Conservation (phyloP, 1,139 yeast genomes). For the Nematodospora anomalae region DNA sequence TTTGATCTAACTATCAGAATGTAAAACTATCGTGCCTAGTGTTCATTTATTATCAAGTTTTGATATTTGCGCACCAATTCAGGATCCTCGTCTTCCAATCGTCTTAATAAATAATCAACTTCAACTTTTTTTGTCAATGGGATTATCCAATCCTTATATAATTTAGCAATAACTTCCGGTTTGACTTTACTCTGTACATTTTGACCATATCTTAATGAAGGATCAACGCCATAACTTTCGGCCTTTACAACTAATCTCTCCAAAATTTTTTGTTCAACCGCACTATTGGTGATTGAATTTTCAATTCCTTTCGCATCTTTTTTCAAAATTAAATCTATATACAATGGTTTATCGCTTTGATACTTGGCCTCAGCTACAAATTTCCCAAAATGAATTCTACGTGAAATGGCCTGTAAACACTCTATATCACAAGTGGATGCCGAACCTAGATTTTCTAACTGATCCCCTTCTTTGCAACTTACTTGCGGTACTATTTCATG, state of each 20-base stretch:
- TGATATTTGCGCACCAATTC: constrained; percentile 14
- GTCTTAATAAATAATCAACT: constrained; percentile 80
- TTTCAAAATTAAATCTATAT: constrained; percentile 61
- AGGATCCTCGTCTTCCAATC: constrained; percentile 62
- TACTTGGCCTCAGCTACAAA: constrained; percentile 97
- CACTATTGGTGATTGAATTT: constrained; percentile 77
- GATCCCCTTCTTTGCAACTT: constrained; percentile 70
- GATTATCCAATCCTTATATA: constrained; percentile 85
- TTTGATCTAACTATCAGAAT: too few relatives aligned
- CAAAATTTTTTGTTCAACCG: constrained; percentile 82
- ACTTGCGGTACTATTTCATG: constrained; percentile 71
- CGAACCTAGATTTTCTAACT: constrained; percentile 83
- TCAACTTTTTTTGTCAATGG: constrained; percentile 95
- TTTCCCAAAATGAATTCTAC: constrained; percentile 94
- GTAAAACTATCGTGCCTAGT: too few relatives aligned
- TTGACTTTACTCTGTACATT: constrained; percentile 74
- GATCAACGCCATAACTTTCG: constrained; percentile 84
- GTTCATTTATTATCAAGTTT: too few relatives aligned
- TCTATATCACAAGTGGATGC: constrained; percentile 85
- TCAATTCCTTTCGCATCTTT: constrained; percentile 74
- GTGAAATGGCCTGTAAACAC: constrained; percentile 81
- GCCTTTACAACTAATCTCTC: constrained; percentile 79
- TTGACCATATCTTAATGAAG: constrained; percentile 68
- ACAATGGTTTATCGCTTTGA: constrained; percentile 62
- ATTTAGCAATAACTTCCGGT: constrained; percentile 75